phyloP scores from a whole-genome alignment of 306 rosid genomes.

The Adenanthera pavonina region DNA sequence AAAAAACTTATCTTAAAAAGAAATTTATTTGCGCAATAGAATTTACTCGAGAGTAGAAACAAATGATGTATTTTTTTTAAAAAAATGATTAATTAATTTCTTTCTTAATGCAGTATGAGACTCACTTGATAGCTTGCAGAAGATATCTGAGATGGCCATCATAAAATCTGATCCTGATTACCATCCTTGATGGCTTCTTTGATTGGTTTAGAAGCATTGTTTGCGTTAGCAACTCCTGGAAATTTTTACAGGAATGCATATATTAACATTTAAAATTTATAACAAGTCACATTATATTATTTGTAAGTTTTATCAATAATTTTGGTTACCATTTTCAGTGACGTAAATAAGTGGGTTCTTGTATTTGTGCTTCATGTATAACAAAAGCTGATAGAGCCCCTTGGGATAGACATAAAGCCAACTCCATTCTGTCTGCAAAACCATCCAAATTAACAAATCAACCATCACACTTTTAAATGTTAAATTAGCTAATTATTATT shows the following conservation, averaged over 20 bases:
- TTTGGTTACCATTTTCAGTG: conserved; percentile 65
- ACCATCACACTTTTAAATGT: too few relatives aligned
- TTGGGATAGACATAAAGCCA: conserved; percentile 65
- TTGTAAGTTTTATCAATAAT: background rate
- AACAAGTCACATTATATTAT: too few relatives aligned
- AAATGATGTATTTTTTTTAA: too few relatives aligned
- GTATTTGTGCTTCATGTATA: conserved; percentile 2
- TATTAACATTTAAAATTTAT: too few relatives aligned
- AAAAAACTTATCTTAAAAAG: too few relatives aligned
- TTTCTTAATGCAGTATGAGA: background rate
- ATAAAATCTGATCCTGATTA: conserved; percentile 50
- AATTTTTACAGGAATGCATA: background rate
- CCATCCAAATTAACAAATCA: background rate
- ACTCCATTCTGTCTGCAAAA: conserved; percentile 53
- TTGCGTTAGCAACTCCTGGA: conserved; percentile 52
- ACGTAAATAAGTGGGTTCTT: conserved; percentile 39
- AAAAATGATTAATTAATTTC: background rate
- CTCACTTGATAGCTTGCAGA: conserved; percentile 60
- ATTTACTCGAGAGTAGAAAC: too few relatives aligned
- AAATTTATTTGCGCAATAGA: too few relatives aligned
- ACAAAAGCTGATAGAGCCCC: conserved; percentile 44
- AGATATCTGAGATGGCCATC: conserved; percentile 55
- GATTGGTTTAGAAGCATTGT: conserved; percentile 52
- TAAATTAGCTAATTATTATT: too few relatives aligned
- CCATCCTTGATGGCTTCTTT: conserved; percentile 51